These are phyloP conservation scores for Gardenia jasminoides DNA, from an alignment of 257 asterid species.

Conservation along the genomic window DNA sequence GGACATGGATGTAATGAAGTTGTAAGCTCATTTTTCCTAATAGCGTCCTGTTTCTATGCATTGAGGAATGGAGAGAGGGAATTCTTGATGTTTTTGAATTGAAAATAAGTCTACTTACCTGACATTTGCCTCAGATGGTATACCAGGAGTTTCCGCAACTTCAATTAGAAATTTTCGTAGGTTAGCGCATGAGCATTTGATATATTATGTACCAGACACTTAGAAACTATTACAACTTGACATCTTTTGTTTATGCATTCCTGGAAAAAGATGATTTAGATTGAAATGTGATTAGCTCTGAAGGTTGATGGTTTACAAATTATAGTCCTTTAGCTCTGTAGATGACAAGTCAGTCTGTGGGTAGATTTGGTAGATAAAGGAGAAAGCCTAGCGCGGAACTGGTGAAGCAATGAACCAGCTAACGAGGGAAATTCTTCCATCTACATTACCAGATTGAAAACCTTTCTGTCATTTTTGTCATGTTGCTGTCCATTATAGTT, in stretches of 20 bases:
- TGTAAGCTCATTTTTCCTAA: conserved; percentile 44
- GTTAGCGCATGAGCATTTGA: neutral
- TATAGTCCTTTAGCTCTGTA: neutral
- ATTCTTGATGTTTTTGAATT: neutral
- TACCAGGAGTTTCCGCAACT: neutral
- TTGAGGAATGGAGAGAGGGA: neutral
- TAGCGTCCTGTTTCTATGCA: neutral
- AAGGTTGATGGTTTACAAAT: neutral
- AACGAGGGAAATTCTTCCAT: neutral
- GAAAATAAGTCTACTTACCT: neutral
- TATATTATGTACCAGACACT: neutral
- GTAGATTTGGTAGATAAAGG: neutral
- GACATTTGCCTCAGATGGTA: neutral
- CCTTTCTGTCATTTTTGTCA: neutral
- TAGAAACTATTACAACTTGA: neutral
- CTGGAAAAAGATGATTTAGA: neutral
- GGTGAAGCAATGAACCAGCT: neutral
- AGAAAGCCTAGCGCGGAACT: neutral
- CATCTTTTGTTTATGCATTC: neutral
- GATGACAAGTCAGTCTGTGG: neutral
- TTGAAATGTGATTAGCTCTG: neutral
- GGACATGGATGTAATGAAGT: conserved; percentile 95
- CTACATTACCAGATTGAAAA: neutral
- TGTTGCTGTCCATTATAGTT: neutral
- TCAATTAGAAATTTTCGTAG: neutral